Evolutionary conservation across 2,329 filamentous ascomycete genomes (phyloP).

Genomic region (Mycogone perniciosa): DNA sequence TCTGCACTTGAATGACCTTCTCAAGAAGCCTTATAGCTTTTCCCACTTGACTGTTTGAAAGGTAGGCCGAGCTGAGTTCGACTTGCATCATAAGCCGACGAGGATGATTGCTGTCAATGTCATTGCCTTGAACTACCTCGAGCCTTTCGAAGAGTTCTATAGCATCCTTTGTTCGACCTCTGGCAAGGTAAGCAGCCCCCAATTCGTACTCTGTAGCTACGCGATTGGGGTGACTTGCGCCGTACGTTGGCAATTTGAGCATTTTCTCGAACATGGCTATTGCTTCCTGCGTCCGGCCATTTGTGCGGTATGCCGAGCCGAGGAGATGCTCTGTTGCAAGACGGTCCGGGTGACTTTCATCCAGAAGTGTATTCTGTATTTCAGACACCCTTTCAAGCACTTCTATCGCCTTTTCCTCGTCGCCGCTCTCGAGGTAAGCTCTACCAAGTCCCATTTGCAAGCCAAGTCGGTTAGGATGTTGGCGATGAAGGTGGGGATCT

Average conservation of each 20-base stretch:
- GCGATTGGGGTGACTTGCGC: neutral
- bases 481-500: neutral
- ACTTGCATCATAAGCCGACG: neutral
- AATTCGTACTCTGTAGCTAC: slow-evolving; percentile 1
- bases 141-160: slow-evolving; percentile 1
- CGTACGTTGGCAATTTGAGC: neutral
- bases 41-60: neutral
- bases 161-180: slow-evolving; percentile 8
- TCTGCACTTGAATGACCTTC: slow-evolving; percentile 1
- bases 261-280: neutral
- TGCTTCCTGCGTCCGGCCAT: slow-evolving; percentile 8
- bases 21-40: slow-evolving; percentile 4
- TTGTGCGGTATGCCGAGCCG: slow-evolving; percentile 4
- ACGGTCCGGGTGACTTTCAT: slow-evolving; percentile 1
- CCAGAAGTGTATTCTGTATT: neutral
- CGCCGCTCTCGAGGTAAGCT: slow-evolving; percentile 3
- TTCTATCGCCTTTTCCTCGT: slow-evolving; percentile 2
- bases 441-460: slow-evolving; percentile 6
- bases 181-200: neutral
- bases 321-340: slow-evolving; percentile 1
- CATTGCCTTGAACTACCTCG: neutral
- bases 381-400: slow-evolving; percentile 2
- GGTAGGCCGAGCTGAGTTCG: neutral
- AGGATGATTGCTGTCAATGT: slow-evolving; percentile 1
- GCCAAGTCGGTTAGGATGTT: slow-evolving; percentile 4